Evolutionary conservation across 192 early-diverging fungal genomes (phyloP).

Genomic region (Phycomyces nitens): DNA sequence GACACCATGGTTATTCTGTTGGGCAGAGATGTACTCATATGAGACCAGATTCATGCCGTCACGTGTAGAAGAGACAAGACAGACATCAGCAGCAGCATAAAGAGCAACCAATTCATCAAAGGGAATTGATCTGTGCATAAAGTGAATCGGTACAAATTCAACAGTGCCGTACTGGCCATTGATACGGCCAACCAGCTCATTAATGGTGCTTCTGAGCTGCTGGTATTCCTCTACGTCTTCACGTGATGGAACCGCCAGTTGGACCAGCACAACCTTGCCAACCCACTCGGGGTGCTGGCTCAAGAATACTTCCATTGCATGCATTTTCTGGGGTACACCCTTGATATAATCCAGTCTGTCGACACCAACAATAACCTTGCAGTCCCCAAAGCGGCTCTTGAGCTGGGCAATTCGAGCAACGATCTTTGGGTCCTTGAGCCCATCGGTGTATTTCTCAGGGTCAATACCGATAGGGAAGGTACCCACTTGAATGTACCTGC

Average conservation of each 20-base stretch:
- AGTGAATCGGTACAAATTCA: slow-evolving; percentile 98
- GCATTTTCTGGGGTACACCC: slow-evolving; percentile 98
- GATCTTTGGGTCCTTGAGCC: slow-evolving; percentile 67
- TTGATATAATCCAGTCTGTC: slow-evolving; percentile 99
- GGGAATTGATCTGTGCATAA: slow-evolving; percentile 92
- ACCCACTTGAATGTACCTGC: slow-evolving; percentile 90
- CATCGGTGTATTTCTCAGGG: slow-evolving; percentile 88
- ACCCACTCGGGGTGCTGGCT: slow-evolving; percentile 85
- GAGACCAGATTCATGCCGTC: slow-evolving; percentile 99
- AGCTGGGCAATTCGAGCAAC: slow-evolving; percentile 72
- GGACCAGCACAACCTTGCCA: slow-evolving; percentile 92
- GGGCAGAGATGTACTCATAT: slow-evolving; percentile 96
- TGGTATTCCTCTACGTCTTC: slow-evolving; percentile 99
- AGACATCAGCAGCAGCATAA: slow-evolving; percentile 95
- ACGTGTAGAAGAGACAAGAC: slow-evolving; percentile 94
- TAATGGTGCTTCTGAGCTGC: slow-evolving; percentile 87
- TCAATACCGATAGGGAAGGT: slow-evolving; percentile 99
- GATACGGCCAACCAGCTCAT: slow-evolving; percentile 96
- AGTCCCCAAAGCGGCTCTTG: slow-evolving; percentile 81
- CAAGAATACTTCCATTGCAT: slow-evolving; percentile 92
- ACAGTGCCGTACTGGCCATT: slow-evolving; percentile 94
- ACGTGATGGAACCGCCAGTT: slow-evolving; percentile 97
- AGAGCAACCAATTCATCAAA: slow-evolving; percentile 96
- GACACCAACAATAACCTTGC: slow-evolving; percentile 92
- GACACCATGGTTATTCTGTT: slow-evolving; percentile 91